Base-by-base conservation (phyloP, 108 stramenopile species). In the Parietichytrium sp. region DNA sequence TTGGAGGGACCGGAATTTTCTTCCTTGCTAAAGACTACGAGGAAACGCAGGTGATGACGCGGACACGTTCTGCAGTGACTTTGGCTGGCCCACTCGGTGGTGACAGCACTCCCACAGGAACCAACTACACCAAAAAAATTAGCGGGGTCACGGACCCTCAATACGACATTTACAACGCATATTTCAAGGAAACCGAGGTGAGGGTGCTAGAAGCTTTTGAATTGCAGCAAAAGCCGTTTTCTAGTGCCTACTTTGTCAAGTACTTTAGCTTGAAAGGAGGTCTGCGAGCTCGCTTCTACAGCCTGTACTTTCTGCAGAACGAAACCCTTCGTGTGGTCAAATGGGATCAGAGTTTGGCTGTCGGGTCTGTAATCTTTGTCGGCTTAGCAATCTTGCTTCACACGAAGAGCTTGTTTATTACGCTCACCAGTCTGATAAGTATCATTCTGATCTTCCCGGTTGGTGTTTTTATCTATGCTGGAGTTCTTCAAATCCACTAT, bases 391-490 rank as follows among this genome's bases (percentile, higher is more conserved):
- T 52, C 42, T 51, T 8, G 27, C 3, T 80, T 20, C 80, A 80
- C 80, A 51, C 50, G 16, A 23, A 26, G 4, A 30, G 25, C 4
- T n/a, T 20, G 51, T 51, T 80, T 23, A 12, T 80, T 7, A 29
- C 51, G 3, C 3, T 27, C 4, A 29, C 53, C 16, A 72, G 61
- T 33, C 38, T 85, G 61, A 48, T 82, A 7, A 25, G 54, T 36
- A 81, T 84, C 51, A 4, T 84, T 25, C 3, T 6, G 15, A 29
- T 55, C 20, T 27, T 84, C 20, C 80, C 79, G 30, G 23, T 81
- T 10, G 51, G 45, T n/a, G 18, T 61, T 30, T 54, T 81, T 50
- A 2, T 84, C 30, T 84, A 84, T 78, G 36, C 25, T 26, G 20
- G 47, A 42, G 47, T 84, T 29, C 27, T 54, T 30, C 23, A 77